phyloP scores from a whole-genome alignment of 345 rosid species.

The Isatis tinctoria region DNA sequence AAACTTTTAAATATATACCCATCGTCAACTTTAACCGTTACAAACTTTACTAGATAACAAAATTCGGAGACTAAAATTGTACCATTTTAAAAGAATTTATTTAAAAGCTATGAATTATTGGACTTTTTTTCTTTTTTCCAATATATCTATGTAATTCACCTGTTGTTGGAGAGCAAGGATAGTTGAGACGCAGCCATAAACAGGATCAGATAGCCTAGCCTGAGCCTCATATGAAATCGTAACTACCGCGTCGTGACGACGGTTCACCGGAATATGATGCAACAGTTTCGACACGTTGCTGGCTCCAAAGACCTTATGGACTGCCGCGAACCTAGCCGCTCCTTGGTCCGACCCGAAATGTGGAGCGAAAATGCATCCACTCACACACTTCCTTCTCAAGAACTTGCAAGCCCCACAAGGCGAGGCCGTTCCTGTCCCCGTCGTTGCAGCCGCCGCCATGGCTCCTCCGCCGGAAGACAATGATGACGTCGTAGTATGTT shows the following conservation, averaged over 20 bases:
- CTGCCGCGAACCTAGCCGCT: constrained; percentile 90
- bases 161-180: constrained; percentile 93
- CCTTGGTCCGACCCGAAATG: constrained; percentile 92
- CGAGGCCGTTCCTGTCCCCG: constrained; percentile 35
- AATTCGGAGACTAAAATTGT: neutral
- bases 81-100: neutral
- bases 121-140: neutral
- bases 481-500: constrained; percentile 12
- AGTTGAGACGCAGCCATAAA: constrained; percentile 90
- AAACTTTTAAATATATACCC: neutral
- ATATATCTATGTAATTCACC: constrained; percentile 38
- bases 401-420: constrained; percentile 99
- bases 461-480: constrained; percentile 20
- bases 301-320: constrained; percentile 95
- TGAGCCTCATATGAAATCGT: constrained; percentile 94
- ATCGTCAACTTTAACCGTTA: neutral
- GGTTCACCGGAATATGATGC: constrained; percentile 72
- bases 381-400: constrained; percentile 88
- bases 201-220: constrained; percentile 93
- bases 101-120: neutral
- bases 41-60: neutral
- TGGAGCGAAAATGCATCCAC: constrained; percentile 93
- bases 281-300: constrained; percentile 88
- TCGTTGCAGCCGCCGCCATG: constrained; percentile 4
- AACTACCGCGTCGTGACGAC: constrained; percentile 88